Evolutionary conservation across 192 early-diverging fungal genomes (phyloP), one percentile per base, ranked within the genome.

Genomic region (Ambispora gerdemannii): DNA sequence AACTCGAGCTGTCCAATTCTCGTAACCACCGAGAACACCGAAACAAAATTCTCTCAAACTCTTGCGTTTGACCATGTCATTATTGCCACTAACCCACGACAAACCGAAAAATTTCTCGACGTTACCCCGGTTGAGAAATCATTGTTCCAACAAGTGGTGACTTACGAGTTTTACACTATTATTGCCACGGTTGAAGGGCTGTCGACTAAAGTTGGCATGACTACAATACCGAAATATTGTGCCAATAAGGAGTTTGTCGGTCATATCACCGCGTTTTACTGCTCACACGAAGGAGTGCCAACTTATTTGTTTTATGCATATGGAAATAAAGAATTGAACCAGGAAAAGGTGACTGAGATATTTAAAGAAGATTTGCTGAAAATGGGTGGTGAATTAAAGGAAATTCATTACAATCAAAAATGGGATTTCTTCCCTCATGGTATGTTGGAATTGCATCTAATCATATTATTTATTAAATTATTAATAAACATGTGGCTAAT

Each of bases 341-440:
- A 20, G 3, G 65, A 67, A 35, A 7, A 24, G 17, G 65, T 67
- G 2, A 67, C 50, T 7, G 65, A 67, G 52, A 24, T 35, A n/a
- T 34, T 67, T 8, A 50, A 53, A 33, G 30, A 67, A 35, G 65
- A 67, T 33, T 20, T 67, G 1, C 20, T 24, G 19, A 11, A 22
- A 19, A 67, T 67, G 65, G 65, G 65, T 0, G 65, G 65, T 19
- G 15, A 50, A 10, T 3, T 67, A 31, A 51, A 67, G 22, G 50
- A 33, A 32, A 67, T 67, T 34, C 65, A 67, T 51, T 67, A 67
- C 32, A 67, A 34, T 50, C 28, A 67, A 53, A 47, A 36, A 20
- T 67, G 65, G 65, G 65, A 67, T 33, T 67, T 67, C 6, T 67
- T 67, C 30, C 65, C 65, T 34, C 65, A 67, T 53, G 65, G 65